phyloP scores from a whole-genome alignment of 306 rosid species.

The Glycine latifolia region DNA sequence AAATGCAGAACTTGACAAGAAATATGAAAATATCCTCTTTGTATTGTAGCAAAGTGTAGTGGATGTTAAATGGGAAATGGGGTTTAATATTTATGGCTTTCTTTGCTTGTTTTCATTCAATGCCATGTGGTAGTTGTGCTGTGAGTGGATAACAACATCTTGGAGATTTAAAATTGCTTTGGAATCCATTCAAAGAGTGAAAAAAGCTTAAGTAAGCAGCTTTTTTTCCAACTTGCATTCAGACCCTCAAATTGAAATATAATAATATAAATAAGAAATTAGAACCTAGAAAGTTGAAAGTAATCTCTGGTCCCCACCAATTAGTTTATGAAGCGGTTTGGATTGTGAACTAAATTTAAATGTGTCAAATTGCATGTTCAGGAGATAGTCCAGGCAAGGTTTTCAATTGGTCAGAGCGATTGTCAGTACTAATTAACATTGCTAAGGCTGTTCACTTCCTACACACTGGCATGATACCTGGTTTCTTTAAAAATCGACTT shows the following conservation, averaged over 20 bases:
- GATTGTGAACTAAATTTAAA: conserved; percentile 30
- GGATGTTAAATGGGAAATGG: not conserved
- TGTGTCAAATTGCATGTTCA: conserved; percentile 44
- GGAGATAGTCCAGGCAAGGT: conserved; percentile 63
- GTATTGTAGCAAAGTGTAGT: not conserved
- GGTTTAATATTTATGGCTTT: not conserved
- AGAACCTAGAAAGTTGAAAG: conserved; percentile 17
- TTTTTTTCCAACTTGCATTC: conserved; percentile 3
- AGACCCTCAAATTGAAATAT: conserved; percentile 25
- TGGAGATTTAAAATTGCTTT: conserved; percentile 17
- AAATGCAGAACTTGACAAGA: not conserved
- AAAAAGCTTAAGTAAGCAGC: conserved; percentile 11
- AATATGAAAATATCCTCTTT: conserved; percentile 15
- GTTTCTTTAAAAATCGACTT: conserved; percentile 80
- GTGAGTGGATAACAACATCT: not conserved
- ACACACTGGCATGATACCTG: conserved; percentile 96
- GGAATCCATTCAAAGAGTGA: conserved; percentile 21
- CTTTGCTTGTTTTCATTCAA: conserved; percentile 3
- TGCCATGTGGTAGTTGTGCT: conserved; percentile 17
- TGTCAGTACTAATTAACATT: conserved; percentile 66
- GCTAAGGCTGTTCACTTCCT: conserved; percentile 92
- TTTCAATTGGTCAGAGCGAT: conserved; percentile 82
- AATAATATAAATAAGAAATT: not conserved
- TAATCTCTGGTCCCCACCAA: conserved; percentile 1
- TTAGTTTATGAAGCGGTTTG: conserved; percentile 20